A percentile compares a stretch with the other conserved stretches of the same genome.
These are phyloP conservation scores for Xylaria sp. DNA, from an alignment of 2,329 filamentous ascomycete genomes.

Conservation along the genomic window DNA sequence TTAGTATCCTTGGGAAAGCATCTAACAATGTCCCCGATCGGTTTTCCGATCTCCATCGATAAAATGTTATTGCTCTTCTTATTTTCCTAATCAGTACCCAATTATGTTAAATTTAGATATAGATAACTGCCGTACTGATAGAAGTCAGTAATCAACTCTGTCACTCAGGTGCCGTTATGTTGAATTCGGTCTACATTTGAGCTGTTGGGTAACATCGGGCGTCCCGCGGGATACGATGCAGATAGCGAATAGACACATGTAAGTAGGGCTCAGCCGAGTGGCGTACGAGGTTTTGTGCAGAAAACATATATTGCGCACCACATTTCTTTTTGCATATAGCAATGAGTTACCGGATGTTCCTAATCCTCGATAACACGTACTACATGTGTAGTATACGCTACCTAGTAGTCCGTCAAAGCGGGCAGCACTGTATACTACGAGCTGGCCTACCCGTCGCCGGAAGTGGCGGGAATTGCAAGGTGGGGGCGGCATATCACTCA, in stretches of 20 bases:
- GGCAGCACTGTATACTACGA: background rate
- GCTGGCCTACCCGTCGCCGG: conserved; percentile 19
- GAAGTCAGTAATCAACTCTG: no score
- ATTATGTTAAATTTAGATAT: no score
- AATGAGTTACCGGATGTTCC: background rate
- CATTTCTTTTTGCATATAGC: conserved; percentile 1
- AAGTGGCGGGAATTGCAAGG: conserved; percentile 35
- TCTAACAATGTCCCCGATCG: conserved; percentile 2
- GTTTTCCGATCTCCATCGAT: background rate
- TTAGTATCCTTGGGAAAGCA: conserved; percentile 6
- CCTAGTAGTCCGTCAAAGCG: background rate
- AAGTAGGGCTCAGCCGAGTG: conserved; percentile 10
- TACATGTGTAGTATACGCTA: background rate
- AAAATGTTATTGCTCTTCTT: conserved; percentile 5
- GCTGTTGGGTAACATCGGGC: conserved; percentile 4
- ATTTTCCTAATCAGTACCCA: background rate
- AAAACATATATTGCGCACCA: conserved; percentile 15
- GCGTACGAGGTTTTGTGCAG: conserved; percentile 33
- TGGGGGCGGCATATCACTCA: conserved; percentile 19
- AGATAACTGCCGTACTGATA: no score
- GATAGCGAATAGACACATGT: conserved; percentile 23
- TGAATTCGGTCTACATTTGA: background rate
- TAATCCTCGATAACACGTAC: background rate
- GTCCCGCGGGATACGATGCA: conserved; percentile 29
- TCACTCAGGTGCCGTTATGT: background rate